Evolutionary conservation across 179 eudicot genomes (phyloP).

Genomic region (Beta lomatogona): DNA sequence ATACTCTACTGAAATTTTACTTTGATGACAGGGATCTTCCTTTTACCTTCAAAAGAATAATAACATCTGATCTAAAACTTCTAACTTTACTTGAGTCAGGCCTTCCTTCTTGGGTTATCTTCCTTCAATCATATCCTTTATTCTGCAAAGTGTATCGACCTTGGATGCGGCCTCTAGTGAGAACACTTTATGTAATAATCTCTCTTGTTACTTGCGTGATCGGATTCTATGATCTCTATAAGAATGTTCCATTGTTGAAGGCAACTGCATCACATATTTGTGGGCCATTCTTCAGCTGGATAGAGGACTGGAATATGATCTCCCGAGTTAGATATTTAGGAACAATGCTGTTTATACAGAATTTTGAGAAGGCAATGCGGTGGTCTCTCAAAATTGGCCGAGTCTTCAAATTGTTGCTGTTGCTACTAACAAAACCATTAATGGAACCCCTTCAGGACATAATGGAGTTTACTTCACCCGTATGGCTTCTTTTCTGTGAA

Average conservation of each 20-base stretch:
- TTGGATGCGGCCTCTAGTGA: slow-evolving; percentile 93
- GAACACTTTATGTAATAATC: slow-evolving; percentile 65
- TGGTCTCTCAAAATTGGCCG: slow-evolving; percentile 63
- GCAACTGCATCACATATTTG: slow-evolving; percentile 79
- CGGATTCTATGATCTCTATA: slow-evolving; percentile 88
- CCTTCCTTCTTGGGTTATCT: slow-evolving; percentile 95
- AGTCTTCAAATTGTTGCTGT: slow-evolving; percentile 45
- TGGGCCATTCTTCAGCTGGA: slow-evolving; percentile 88
- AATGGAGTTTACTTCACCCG: slow-evolving; percentile 58
- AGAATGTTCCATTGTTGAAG: slow-evolving; percentile 86
- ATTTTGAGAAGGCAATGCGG: slow-evolving; percentile 69
- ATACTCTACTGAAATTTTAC: slow-evolving; percentile 67
- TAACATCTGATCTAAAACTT: slow-evolving; percentile 64
- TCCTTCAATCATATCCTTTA: slow-evolving; percentile 86
- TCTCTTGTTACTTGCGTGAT: slow-evolving; percentile 80
- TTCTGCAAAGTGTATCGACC: slow-evolving; percentile 91
- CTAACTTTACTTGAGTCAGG: slow-evolving; percentile 84
- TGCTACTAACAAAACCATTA: slow-evolving; percentile 62
- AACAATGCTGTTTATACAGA: slow-evolving; percentile 87
- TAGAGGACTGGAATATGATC: slow-evolving; percentile 87
- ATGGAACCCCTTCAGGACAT: slow-evolving; percentile 60
- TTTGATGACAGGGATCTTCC: slow-evolving; percentile 82
- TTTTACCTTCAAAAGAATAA: slow-evolving; percentile 62
- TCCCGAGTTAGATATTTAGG: slow-evolving; percentile 83
- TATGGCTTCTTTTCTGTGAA: slow-evolving; percentile 55